A percentile compares a stretch with the other conserved stretches of the same genome.
These are phyloP conservation scores for Graphilbum fragrans DNA, from an alignment of 2,329 filamentous ascomycete species.

Conservation along the genomic window DNA sequence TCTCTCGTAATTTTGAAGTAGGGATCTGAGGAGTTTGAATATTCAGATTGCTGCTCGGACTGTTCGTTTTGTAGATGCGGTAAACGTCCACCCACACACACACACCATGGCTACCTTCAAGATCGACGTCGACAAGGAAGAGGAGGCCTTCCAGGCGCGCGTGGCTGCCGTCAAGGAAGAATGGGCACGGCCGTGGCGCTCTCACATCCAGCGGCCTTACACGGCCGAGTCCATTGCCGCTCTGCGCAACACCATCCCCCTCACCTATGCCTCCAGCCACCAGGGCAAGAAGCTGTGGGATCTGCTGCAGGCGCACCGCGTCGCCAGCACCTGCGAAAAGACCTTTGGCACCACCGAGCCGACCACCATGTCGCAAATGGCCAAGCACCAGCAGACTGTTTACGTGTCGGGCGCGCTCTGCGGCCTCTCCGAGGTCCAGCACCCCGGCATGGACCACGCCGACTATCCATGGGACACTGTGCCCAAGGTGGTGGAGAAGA, in stretches of 20 bases:
- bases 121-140: constrained; percentile 14
- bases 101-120: constrained; percentile 9
- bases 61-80: too few relatives aligned
- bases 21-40: too few relatives aligned
- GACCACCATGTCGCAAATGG: constrained; percentile 21
- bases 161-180: constrained; percentile 20
- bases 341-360: constrained; percentile 27
- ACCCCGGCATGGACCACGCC: constrained; percentile 26
- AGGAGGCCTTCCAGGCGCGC: constrained; percentile 19
- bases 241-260: constrained; percentile 17
- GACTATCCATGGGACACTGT: constrained; percentile 29
- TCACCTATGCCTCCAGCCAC: constrained; percentile 16
- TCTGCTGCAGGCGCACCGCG: constrained; percentile 19
- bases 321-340: constrained; percentile 20
- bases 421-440: constrained; percentile 22
- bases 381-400: constrained; percentile 23
- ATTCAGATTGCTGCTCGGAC: too few relatives aligned
- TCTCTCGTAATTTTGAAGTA: too few relatives aligned
- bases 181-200: constrained; percentile 18
- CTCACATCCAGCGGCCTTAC: constrained; percentile 20
- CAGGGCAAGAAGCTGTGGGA: constrained; percentile 25
- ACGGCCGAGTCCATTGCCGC: constrained; percentile 20
- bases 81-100: too few relatives aligned
- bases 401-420: constrained; percentile 28
- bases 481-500: constrained; percentile 24